phyloP scores from a whole-genome alignment of 306 rosid species.

The Comarum palustre region DNA sequence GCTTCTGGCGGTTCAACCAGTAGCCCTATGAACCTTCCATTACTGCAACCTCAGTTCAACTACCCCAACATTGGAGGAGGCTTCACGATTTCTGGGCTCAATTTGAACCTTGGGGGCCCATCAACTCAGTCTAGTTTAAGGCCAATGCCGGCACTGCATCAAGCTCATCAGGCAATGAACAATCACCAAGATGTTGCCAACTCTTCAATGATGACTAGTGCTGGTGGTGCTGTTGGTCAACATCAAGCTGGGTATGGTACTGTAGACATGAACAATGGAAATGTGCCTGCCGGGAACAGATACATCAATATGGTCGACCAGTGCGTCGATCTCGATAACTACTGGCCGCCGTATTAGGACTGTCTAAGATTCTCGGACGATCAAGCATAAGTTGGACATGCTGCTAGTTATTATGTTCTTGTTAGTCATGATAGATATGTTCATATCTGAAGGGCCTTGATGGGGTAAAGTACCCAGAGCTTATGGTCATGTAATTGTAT shows the following conservation, averaged over 20 bases:
- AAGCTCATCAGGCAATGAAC: constrained; percentile 17
- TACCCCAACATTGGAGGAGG: constrained; percentile 41
- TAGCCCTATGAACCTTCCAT: constrained; percentile 34
- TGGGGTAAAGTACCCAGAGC: neutral
- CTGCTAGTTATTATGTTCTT: neutral
- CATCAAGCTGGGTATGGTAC: constrained; percentile 46
- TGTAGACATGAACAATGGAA: constrained; percentile 42
- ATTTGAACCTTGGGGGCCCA: constrained; percentile 56
- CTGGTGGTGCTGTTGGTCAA: constrained; percentile 30
- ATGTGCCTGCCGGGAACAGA: constrained; percentile 35
- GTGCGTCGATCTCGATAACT: constrained; percentile 73
- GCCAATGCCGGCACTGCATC: constrained; percentile 28
- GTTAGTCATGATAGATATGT: neutral
- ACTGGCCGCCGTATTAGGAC: constrained; percentile 65
- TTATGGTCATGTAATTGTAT: neutral
- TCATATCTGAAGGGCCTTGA: neutral
- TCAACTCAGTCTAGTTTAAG: constrained; percentile 35
- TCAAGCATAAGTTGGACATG: neutral
- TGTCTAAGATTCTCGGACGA: neutral
- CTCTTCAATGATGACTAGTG: constrained; percentile 33
- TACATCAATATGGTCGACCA: constrained; percentile 55
- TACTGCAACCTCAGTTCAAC: constrained; percentile 38
- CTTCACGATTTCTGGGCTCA: constrained; percentile 66
- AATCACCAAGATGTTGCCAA: constrained; percentile 36
- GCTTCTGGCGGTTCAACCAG: neutral